A percentile compares a stretch with the other conserved stretches of the same genome.
Evolutionary conservation across 768 basidiomycete genomes (phyloP).

Genomic region (Hericium alpestre): DNA sequence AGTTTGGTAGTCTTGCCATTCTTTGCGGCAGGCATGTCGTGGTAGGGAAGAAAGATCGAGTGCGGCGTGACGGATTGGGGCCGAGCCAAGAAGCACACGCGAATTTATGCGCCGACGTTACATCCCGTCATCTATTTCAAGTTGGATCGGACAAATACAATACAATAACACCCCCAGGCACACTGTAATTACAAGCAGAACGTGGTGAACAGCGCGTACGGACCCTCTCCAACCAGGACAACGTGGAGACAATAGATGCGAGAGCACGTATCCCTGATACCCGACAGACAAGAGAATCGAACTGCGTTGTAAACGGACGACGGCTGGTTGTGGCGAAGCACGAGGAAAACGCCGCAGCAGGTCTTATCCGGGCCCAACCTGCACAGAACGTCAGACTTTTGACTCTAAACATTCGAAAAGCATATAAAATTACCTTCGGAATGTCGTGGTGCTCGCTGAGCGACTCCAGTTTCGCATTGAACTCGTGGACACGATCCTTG

Average conservation of each 20-base stretch:
- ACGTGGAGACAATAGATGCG: not conserved
- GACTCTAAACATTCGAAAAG: not conserved
- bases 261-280: not conserved
- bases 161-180: slow-evolving; percentile 16
- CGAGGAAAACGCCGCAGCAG: not conserved
- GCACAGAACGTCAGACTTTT: slow-evolving; percentile 4
- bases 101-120: slow-evolving; percentile 16
- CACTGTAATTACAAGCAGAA: slow-evolving; percentile 2
- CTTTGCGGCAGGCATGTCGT: slow-evolving; percentile 25
- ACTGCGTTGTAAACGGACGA: not conserved
- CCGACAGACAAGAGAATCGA: not conserved
- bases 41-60: slow-evolving; percentile 10
- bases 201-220: not conserved
- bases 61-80: slow-evolving; percentile 10
- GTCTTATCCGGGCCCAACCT: slow-evolving; percentile 84
- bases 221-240: not conserved
- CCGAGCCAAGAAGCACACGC: slow-evolving; percentile 18
- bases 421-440: slow-evolving; percentile 53
- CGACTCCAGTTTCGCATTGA: slow-evolving; percentile 76
- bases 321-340: not conserved
- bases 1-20: not conserved
- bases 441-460: slow-evolving; percentile 93
- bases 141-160: slow-evolving; percentile 22
- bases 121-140: slow-evolving; percentile 21
- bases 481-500: slow-evolving; percentile 88